These are phyloP conservation scores for Cercophora sp. DNA, from an alignment of 495 filamentous ascomycete species.

Conservation along the genomic window DNA sequence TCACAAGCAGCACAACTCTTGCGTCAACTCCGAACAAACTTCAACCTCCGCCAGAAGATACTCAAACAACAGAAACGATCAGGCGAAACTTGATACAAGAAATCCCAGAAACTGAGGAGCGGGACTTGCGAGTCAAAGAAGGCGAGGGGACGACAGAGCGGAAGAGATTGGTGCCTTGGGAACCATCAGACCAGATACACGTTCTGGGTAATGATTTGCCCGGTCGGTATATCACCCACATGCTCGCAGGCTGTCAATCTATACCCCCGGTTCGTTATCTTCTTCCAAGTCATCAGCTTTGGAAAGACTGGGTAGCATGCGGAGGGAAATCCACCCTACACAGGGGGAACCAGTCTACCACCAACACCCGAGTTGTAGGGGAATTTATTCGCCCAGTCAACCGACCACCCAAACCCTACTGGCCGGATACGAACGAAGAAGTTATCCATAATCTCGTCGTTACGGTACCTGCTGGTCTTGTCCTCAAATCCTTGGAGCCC, in stretches of 20 bases:
- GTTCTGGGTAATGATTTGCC: constrained; percentile 48
- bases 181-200: constrained; percentile 41
- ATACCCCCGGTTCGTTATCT: constrained; percentile 30
- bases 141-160: no score
- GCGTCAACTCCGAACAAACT: no score
- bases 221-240: constrained; percentile 50
- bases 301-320: constrained; percentile 3
- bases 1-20: no score
- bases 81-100: no score
- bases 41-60: no score
- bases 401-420: no score
- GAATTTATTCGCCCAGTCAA: no score
- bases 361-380: constrained; percentile 27
- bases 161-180: background rate
- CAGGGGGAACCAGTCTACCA: background rate
- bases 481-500: constrained; percentile 50
- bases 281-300: constrained; percentile 14
- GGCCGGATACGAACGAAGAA: no score
- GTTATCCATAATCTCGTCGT: constrained; percentile 72
- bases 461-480: constrained; percentile 55
- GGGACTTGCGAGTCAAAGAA: no score
- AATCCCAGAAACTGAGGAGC: no score
- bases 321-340: background rate
- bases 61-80: no score
- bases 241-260: constrained; percentile 33